Evolutionary conservation across 768 basidiomycete species (phyloP), one percentile per base, ranked within the genome.

Genomic region (Leccinum disarticulatum): DNA sequence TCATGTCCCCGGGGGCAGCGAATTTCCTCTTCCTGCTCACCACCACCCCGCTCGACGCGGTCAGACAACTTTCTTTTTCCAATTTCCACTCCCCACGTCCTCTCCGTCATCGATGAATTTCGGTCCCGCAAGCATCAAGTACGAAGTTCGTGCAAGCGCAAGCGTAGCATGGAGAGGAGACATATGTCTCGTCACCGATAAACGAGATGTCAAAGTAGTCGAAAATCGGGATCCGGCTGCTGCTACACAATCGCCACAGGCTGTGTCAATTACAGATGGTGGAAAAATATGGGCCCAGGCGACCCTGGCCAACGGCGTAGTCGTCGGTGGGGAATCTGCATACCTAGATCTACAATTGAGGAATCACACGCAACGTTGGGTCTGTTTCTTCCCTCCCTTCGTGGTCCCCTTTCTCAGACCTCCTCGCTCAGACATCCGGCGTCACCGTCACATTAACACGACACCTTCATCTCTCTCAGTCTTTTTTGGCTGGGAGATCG

Each of bases 321-420:
- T 87, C 17, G 78, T 91, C 8, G 83, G 87, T 31, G 91, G 91
- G 9, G 83, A 86, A 66, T 83, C 82, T 60, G 86, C 82, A 17
- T 88, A 86, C 68, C 77, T 93, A 47, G 87, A 91, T 66, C 73
- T 94, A 55, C 84, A 87, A 62, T 86, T 93, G 52, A 91, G 87
- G 78, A 94, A 94, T 66, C 87, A 91, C 69, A 89, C 91, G 2
- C 75, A 77, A 54, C 90, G 88, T 76, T 92, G 88, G 87, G 91
- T 90, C 51, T 59, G 72, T 66, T 25, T 33, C 38, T 47, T 56
- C 28, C 56, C 36, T 54, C 3, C 31, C 36, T 7, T 51, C 1
- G 49, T 46, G 52, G 48, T 33, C 55, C 33, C 58, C 6, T 53
- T 41, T 43, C 7, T 57, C 64, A 54, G 38, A 57, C 49, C 30